Evolutionary conservation across 164 flowering plant species (phyloP).

Genomic region (Vitis labrusca): DNA sequence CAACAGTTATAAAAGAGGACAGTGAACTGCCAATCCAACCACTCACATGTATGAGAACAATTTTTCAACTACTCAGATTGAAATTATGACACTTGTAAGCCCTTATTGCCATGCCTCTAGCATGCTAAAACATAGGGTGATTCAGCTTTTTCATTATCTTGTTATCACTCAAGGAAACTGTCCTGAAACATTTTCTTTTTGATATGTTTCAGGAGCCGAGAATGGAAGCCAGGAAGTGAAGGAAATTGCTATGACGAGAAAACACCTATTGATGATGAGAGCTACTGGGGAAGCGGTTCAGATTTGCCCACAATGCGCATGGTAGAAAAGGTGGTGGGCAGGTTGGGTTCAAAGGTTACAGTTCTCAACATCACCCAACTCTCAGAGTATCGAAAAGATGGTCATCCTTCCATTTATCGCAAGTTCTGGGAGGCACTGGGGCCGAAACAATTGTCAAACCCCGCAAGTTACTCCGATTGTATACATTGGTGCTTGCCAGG

Average conservation of each 20-base stretch:
- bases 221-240: conserved; percentile 76
- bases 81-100: too few species aligned
- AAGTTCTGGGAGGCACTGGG: conserved; percentile 87
- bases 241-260: conserved; percentile 83
- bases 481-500: conserved; percentile 99
- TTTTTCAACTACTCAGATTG: too few species aligned
- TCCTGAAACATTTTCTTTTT: background rate
- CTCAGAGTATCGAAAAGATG: conserved; percentile 92
- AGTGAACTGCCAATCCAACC: too few species aligned
- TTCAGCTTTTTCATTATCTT: background rate
- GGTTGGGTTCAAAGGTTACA: conserved; percentile 58
- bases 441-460: conserved; percentile 66
- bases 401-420: conserved; percentile 89
- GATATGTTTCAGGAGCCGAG: conserved; percentile 64
- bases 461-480: conserved; percentile 83
- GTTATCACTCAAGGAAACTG: background rate
- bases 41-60: too few species aligned
- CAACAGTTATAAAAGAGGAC: background rate
- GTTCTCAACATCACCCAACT: conserved; percentile 90
- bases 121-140: too few species aligned
- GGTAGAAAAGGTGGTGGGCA: conserved; percentile 55
- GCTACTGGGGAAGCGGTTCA: conserved; percentile 92
- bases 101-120: too few species aligned
- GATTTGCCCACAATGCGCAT: conserved; percentile 81
- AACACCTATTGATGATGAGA: conserved; percentile 50